A percentile compares a stretch with the other conserved stretches of the same genome.
Evolutionary conservation across 495 filamentous ascomycete genomes (phyloP).

Genomic region (Penicillium arizonense): DNA sequence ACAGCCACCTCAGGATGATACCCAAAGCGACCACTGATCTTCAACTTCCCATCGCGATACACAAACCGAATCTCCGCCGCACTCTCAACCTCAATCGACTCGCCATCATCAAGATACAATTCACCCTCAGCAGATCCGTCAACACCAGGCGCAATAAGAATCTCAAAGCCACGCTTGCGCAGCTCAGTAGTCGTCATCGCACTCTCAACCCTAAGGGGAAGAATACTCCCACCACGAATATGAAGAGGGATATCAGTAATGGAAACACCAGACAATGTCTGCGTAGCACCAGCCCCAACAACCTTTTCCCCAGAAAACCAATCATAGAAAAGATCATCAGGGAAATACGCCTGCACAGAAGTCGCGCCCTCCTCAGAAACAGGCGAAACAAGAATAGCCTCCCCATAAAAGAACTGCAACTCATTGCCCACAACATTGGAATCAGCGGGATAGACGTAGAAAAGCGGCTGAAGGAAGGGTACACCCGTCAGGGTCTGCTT

Average conservation of each 20-base stretch:
- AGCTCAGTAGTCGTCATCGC: conserved; percentile 68
- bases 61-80: conserved; percentile 50
- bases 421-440: conserved; percentile 55
- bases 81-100: conserved; percentile 47
- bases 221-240: conserved; percentile 64
- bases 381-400: conserved; percentile 65
- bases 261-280: conserved; percentile 47
- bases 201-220: conserved; percentile 57
- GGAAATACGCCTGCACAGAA: conserved; percentile 67
- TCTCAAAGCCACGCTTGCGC: conserved; percentile 62
- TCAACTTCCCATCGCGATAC: conserved; percentile 49
- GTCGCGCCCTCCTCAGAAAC: conserved; percentile 66
- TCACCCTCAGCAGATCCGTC: conserved; percentile 47
- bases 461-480: conserved; percentile 65
- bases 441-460: conserved; percentile 71
- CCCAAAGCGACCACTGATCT: conserved; percentile 48
- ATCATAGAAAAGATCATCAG: conserved; percentile 75
- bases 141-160: conserved; percentile 60
- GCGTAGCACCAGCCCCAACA: conserved; percentile 53
- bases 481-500: conserved; percentile 59
- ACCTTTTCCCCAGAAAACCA: conserved; percentile 56
- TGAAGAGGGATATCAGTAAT: conserved; percentile 68
- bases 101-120: conserved; percentile 61
- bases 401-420: conserved; percentile 71
- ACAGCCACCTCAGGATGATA: conserved; percentile 48